phyloP scores from a whole-genome alignment of 768 basidiomycete genomes.

The Nidula microcarpa region DNA sequence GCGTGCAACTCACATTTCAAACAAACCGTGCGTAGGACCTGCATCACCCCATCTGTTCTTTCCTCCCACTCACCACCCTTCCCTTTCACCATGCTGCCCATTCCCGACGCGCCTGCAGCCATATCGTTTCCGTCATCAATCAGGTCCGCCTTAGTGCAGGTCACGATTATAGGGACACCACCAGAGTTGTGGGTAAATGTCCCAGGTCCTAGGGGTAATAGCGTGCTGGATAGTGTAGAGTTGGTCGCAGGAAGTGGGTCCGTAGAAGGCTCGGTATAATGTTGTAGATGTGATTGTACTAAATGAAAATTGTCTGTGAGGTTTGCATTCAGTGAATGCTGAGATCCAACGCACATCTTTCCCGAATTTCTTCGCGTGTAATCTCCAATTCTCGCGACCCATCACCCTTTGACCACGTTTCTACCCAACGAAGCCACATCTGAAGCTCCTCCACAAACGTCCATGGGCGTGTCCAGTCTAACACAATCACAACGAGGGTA shows the following conservation, averaged over 20 bases:
- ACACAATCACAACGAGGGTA: conserved; percentile 75
- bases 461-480: conserved; percentile 97
- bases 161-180: conserved; percentile 85
- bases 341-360: conserved; percentile 59
- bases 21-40: conserved; percentile 89
- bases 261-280: conserved; percentile 79
- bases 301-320: conserved; percentile 7
- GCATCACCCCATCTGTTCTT: conserved; percentile 91
- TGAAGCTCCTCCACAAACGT: conserved; percentile 83
- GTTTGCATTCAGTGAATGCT: background rate
- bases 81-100: conserved; percentile 89
- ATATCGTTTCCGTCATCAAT: conserved; percentile 82
- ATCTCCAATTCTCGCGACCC: conserved; percentile 70
- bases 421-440: conserved; percentile 84
- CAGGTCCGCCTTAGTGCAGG: conserved; percentile 89
- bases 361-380: conserved; percentile 74
- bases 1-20: conserved; percentile 70
- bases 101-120: conserved; percentile 72
- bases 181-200: conserved; percentile 83
- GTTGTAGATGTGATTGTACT: conserved; percentile 90
- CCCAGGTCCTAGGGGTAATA: conserved; percentile 82
- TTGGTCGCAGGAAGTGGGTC: conserved; percentile 61
- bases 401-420: conserved; percentile 74
- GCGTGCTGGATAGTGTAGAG: conserved; percentile 58
- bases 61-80: conserved; percentile 96